Percentiles rank a stretch among this genome's conserved stretches.
Evolutionary conservation across 441 rosid genomes (phyloP).

Genomic region (Gossypium aridum): DNA sequence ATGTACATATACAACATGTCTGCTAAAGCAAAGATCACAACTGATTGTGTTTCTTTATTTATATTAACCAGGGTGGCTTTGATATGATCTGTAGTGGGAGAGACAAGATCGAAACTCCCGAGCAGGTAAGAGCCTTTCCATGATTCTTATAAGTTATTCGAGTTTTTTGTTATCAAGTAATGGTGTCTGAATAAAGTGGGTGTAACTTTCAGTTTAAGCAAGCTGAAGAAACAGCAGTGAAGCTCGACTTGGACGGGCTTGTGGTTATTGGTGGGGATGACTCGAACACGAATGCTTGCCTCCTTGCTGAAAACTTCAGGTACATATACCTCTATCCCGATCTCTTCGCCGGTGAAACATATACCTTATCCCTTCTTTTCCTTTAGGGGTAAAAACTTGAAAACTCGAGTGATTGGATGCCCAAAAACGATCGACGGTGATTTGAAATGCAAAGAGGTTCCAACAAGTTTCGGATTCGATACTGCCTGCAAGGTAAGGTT

Average conservation of each 20-base stretch:
- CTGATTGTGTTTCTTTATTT: background rate
- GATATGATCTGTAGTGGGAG: slow-evolving; percentile 99
- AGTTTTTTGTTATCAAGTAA: background rate
- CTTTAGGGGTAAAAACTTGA: slow-evolving; percentile 72
- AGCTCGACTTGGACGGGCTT: slow-evolving; percentile 93
- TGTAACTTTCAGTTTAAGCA: slow-evolving; percentile 69
- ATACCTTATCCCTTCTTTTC: background rate
- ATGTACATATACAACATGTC: background rate
- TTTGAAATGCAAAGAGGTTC: slow-evolving; percentile 97
- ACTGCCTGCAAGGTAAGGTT: slow-evolving; percentile 93
- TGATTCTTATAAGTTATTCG: background rate
- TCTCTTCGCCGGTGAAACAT: background rate
- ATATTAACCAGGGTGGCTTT: slow-evolving; percentile 92
- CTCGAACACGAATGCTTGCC: slow-evolving; percentile 98
- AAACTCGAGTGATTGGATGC: slow-evolving; percentile 91
- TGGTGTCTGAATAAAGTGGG: slow-evolving; percentile 4
- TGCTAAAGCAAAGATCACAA: background rate
- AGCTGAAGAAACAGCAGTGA: slow-evolving; percentile 91
- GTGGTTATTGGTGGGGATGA: slow-evolving; percentile 99
- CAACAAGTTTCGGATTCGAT: slow-evolving; percentile 94
- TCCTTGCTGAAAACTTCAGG: slow-evolving; percentile 98
- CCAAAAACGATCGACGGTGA: slow-evolving; percentile 99
- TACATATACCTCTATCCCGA: slow-evolving; percentile 7
- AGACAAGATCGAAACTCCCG: slow-evolving; percentile 98
- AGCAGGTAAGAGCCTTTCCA: slow-evolving; percentile 53